A percentile compares a stretch with the other conserved stretches of the same genome.
These are phyloP conservation scores for Lichtheimia corymbifera DNA, from an alignment of 371 early-diverging fungal species.

Conservation along the genomic window DNA sequence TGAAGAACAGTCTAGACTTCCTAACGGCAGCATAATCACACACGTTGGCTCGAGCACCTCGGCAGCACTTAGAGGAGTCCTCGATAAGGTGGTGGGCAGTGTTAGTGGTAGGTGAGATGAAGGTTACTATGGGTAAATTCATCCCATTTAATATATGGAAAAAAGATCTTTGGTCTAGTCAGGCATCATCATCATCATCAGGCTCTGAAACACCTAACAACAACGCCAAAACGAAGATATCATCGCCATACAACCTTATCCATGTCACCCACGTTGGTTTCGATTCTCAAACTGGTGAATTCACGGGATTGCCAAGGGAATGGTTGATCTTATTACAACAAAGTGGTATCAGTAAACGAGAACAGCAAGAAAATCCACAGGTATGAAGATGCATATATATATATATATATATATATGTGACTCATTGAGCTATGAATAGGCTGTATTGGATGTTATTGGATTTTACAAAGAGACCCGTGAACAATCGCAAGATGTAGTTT, in stretches of 20 bases:
- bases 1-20: neutral
- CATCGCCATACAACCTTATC: constrained; percentile 93
- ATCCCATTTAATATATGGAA: neutral
- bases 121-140: too few relatives aligned
- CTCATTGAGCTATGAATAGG: constrained; percentile 41
- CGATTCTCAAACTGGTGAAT: constrained; percentile 87
- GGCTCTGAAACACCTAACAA: neutral
- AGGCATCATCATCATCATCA: neutral
- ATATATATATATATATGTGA: neutral
- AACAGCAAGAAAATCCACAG: constrained; percentile 93
- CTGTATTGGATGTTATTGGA: constrained; percentile 93
- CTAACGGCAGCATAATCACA: constrained; percentile 17
- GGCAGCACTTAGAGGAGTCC: constrained; percentile 63
- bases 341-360: constrained; percentile 92
- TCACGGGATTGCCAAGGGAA: constrained; percentile 91
- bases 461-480: constrained; percentile 80
- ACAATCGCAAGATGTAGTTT: constrained; percentile 70
- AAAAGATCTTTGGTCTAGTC: constrained; percentile 14
- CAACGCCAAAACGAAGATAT: constrained; percentile 33
- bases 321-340: constrained; percentile 90
- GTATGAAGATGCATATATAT: constrained; percentile 32
- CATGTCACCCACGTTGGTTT: constrained; percentile 96
- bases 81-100: constrained; percentile 64
- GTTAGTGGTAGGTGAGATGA: constrained; percentile 52
- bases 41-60: constrained; percentile 24